A percentile compares a stretch with the other conserved stretches of the same genome.
These are phyloP conservation scores for Cucurbita argyrosperma DNA, from an alignment of 306 rosid genomes.

Conservation along the genomic window DNA sequence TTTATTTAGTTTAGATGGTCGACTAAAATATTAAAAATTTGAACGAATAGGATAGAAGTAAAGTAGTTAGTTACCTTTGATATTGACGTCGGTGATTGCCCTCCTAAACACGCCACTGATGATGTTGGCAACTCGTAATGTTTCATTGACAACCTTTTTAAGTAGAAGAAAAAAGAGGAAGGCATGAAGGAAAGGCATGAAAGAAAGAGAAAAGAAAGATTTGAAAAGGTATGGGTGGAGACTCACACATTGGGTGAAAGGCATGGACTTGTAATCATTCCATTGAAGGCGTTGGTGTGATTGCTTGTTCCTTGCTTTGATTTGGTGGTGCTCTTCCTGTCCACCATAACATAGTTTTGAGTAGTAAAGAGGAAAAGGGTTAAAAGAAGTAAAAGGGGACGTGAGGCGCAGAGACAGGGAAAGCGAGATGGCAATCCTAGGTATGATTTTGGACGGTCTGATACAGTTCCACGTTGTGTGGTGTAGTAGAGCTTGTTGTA, in stretches of 20 bases:
- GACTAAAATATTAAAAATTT: too few relatives aligned
- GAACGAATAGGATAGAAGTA: too few relatives aligned
- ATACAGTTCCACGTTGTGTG: neutral
- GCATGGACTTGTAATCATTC: constrained; percentile 72
- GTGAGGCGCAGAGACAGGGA: neutral
- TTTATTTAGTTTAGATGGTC: neutral
- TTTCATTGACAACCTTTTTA: constrained; percentile 25
- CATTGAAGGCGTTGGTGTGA: constrained; percentile 32
- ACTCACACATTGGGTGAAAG: constrained; percentile 89
- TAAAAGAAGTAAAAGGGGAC: neutral
- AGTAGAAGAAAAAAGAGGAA: too few relatives aligned
- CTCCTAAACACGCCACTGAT: constrained; percentile 83
- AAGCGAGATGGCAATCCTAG: neutral
- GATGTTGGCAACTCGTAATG: constrained; percentile 64
- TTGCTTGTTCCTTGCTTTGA: constrained; percentile 44
- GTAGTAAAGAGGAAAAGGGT: too few relatives aligned
- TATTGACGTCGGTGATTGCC: constrained; percentile 50
- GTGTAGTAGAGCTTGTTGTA: neutral
- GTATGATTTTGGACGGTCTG: neutral
- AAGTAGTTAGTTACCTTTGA: constrained; percentile 38
- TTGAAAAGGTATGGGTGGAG: neutral
- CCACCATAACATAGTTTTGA: neutral
- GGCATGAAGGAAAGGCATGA: too few relatives aligned
- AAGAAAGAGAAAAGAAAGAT: too few relatives aligned
- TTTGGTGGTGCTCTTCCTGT: constrained; percentile 83